These are phyloP conservation scores for Pseudogymnoascus sp. DNA, from an alignment of 2,329 filamentous ascomycete species.

Conservation along the genomic window DNA sequence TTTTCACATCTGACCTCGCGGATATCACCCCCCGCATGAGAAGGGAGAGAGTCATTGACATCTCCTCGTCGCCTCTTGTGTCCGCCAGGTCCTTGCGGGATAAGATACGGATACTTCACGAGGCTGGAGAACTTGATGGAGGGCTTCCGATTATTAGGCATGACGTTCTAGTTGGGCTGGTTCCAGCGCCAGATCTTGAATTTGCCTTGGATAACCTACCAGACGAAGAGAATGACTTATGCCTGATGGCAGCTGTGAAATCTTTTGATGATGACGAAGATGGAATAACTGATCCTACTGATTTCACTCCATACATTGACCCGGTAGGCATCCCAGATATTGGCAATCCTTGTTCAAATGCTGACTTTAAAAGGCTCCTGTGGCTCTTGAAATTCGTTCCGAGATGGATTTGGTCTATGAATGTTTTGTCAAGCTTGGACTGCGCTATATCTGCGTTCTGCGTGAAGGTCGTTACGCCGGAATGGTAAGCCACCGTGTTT, in stretches of 20 bases:
- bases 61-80: constrained; percentile 72
- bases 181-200: constrained; percentile 88
- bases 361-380: constrained; percentile 53
- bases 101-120: constrained; percentile 75
- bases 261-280: constrained; percentile 57
- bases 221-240: constrained; percentile 64
- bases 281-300: constrained; percentile 55
- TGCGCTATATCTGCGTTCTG: constrained; percentile 86
- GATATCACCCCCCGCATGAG: constrained; percentile 76
- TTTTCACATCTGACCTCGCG: constrained; percentile 80
- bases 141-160: constrained; percentile 79
- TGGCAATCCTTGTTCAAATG: not conserved
- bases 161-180: constrained; percentile 75
- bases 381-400: constrained; percentile 78
- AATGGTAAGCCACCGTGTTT: constrained; percentile 51
- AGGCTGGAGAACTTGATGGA: constrained; percentile 82
- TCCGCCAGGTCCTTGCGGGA: constrained; percentile 65
- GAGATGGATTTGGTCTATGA: constrained; percentile 96
- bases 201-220: constrained; percentile 80
- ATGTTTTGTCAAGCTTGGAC: constrained; percentile 86
- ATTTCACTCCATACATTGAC: constrained; percentile 89
- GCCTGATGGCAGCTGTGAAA: constrained; percentile 68
- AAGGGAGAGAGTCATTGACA: constrained; percentile 75
- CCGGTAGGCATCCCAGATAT: constrained; percentile 44
- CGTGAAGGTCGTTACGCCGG: constrained; percentile 79